A percentile compares a stretch with the other conserved stretches of the same genome.
Evolutionary conservation across 768 basidiomycete genomes (phyloP).

Genomic region (Lanmaoa pseudosensibilis): DNA sequence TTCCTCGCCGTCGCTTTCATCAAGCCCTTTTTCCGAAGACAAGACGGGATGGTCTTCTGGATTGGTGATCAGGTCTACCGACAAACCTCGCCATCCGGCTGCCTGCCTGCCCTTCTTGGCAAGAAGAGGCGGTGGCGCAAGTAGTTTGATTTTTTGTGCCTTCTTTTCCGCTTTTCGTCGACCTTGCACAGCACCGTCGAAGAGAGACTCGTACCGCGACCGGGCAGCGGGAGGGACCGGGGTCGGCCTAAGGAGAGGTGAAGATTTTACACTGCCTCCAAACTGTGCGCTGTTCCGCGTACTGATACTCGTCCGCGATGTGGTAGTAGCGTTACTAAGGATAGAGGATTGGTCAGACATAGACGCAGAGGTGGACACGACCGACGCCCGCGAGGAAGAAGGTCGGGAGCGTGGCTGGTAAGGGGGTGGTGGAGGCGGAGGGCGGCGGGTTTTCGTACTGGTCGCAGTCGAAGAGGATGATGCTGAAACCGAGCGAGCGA

Average conservation of each 20-base stretch:
- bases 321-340: constrained; percentile 45
- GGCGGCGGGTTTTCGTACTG: constrained; percentile 41
- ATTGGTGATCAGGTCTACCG: constrained; percentile 62
- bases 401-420: constrained; percentile 29
- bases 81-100: constrained; percentile 73
- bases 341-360: constrained; percentile 66
- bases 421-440: constrained; percentile 37
- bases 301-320: constrained; percentile 40
- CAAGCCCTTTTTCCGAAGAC: constrained; percentile 13
- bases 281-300: constrained; percentile 31
- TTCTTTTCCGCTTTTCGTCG: constrained; percentile 40
- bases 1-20: constrained; percentile 26
- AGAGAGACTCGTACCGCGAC: constrained; percentile 66
- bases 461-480: constrained; percentile 38
- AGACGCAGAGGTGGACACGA: constrained; percentile 39
- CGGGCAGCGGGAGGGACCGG: constrained; percentile 67
- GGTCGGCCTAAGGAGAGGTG: constrained; percentile 51
- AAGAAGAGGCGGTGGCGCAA: constrained; percentile 38
- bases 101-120: constrained; percentile 52
- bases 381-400: constrained; percentile 39
- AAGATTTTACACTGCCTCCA: constrained; percentile 17
- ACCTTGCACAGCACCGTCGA: constrained; percentile 57
- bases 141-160: constrained; percentile 25
- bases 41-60: constrained; percentile 34
- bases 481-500: constrained; percentile 35